A percentile compares a stretch with the other conserved stretches of the same genome.
phyloP scores from a whole-genome alignment of 495 filamentous ascomycete species.

The Tirmania nivea region DNA sequence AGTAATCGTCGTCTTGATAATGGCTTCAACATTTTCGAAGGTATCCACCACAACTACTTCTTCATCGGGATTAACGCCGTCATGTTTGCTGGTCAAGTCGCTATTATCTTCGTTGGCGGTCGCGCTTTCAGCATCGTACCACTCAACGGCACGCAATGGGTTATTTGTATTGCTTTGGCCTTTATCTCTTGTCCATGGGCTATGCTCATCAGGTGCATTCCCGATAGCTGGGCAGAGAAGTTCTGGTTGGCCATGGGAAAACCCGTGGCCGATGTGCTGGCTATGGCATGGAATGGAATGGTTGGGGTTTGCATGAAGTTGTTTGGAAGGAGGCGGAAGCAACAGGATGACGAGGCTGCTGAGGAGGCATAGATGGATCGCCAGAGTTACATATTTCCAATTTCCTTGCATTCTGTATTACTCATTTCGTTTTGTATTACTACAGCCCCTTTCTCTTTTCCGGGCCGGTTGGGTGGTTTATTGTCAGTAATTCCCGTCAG shows the following conservation, averaged over 20 bases:
- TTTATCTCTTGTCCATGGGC: slow-evolving; percentile 53
- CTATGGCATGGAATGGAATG: neutral
- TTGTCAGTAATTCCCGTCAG: no score
- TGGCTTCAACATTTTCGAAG: slow-evolving; percentile 74
- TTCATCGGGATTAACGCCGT: slow-evolving; percentile 63
- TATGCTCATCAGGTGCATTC: slow-evolving; percentile 44
- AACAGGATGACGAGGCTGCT: neutral
- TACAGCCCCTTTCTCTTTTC: no score
- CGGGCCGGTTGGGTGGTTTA: no score
- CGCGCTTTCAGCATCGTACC: slow-evolving; percentile 48
- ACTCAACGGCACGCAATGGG: slow-evolving; percentile 52
- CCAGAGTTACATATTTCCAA: no score
- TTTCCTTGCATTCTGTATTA: no score
- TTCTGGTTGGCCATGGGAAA: neutral
- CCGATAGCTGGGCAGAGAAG: slow-evolving; percentile 22
- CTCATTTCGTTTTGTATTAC: no score
- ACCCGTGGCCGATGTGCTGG: neutral
- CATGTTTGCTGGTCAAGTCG: slow-evolving; percentile 58
- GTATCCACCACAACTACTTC: slow-evolving; percentile 53
- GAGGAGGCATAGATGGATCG: no score
- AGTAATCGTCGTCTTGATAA: slow-evolving; percentile 76
- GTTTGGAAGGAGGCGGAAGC: neutral
- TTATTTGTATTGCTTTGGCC: slow-evolving; percentile 47
- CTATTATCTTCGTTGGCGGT: slow-evolving; percentile 60
- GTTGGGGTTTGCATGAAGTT: neutral